Conservation (phyloP, 2,329 filamentous ascomycete genomes). For the Periglandula ipomoeae region DNA sequence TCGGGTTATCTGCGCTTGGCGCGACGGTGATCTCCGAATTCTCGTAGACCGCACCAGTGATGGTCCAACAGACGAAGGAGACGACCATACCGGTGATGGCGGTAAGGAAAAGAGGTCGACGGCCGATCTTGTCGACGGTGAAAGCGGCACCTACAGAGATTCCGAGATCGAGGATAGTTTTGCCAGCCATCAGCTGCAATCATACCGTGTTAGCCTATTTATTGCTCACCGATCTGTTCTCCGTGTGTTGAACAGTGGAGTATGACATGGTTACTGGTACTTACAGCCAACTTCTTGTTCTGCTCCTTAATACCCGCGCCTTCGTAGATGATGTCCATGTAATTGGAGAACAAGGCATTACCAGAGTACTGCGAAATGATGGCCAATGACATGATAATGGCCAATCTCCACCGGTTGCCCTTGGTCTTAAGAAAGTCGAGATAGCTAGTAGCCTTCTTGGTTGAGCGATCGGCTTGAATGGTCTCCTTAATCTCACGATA, state of each 20-base stretch:
- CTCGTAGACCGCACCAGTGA: constrained; percentile 43
- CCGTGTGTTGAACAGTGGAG: too few relatives aligned
- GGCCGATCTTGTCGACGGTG: constrained; percentile 40
- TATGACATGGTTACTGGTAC: constrained; percentile 9
- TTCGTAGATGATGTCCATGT: constrained; percentile 53
- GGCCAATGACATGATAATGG: constrained; percentile 26
- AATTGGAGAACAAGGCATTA: constrained; percentile 59
- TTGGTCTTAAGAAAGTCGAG: constrained; percentile 51
- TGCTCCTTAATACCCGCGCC: constrained; percentile 50
- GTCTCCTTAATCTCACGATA: too few relatives aligned
- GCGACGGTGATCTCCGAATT: constrained; percentile 21
- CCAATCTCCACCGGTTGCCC: constrained; percentile 51
- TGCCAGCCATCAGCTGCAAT: constrained; percentile 37
- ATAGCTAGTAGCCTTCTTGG: constrained; percentile 42
- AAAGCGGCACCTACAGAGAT: constrained; percentile 45
- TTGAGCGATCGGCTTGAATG: constrained; percentile 42
- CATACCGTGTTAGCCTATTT: background rate
- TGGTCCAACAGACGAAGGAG: constrained; percentile 41
- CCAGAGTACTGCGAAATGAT: constrained; percentile 62
- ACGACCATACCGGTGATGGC: constrained; percentile 39
- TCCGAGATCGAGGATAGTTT: constrained; percentile 49
- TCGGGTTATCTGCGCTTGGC: background rate
- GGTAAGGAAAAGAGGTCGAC: constrained; percentile 43
- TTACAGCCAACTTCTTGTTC: constrained; percentile 45
- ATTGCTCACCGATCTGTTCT: too few relatives aligned